Evolutionary conservation across 768 basidiomycete species (phyloP).

Genomic region (Lenzites betulinus): DNA sequence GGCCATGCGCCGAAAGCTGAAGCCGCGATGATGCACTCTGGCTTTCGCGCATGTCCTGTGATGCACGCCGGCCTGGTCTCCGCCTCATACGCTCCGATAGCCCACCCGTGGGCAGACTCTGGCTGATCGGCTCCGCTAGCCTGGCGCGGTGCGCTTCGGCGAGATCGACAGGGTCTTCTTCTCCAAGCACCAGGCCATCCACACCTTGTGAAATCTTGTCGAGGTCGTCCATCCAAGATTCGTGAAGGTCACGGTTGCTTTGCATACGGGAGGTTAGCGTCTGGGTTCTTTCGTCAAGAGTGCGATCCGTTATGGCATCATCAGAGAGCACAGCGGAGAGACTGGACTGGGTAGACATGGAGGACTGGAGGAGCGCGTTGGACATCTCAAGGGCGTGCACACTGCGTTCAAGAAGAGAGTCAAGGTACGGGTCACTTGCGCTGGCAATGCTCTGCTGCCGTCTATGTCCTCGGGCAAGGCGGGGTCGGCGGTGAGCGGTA

Average conservation of each 20-base stretch:
- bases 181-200: conserved; percentile 50
- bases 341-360: conserved; percentile 69
- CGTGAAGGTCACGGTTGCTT: conserved; percentile 45
- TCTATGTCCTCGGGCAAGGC: conserved; percentile 25
- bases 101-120: conserved; percentile 33
- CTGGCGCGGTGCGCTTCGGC: conserved; percentile 1
- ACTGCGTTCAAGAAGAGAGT: conserved; percentile 78
- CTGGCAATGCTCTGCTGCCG: conserved; percentile 30
- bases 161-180: conserved; percentile 6
- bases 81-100: conserved; percentile 24
- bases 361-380: conserved; percentile 73
- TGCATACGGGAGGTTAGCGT: conserved; percentile 55
- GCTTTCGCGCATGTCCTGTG: conserved; percentile 23
- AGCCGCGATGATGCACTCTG: conserved; percentile 45
- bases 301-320: conserved; percentile 47
- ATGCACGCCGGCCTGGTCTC: conserved; percentile 24
- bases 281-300: conserved; percentile 50
- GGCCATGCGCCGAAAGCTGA: conserved; percentile 51
- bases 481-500: conserved; percentile 22
- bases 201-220: conserved; percentile 65
- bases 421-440: conserved; percentile 57
- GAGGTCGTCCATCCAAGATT: conserved; percentile 68
- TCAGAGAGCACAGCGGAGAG: conserved; percentile 50
- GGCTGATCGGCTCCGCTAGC: conserved; percentile 24
- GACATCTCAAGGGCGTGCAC: conserved; percentile 88